Evolutionary conservation across 345 rosid species (phyloP), one percentile per base, ranked within the genome.

Genomic region (Durio zibethinus): DNA sequence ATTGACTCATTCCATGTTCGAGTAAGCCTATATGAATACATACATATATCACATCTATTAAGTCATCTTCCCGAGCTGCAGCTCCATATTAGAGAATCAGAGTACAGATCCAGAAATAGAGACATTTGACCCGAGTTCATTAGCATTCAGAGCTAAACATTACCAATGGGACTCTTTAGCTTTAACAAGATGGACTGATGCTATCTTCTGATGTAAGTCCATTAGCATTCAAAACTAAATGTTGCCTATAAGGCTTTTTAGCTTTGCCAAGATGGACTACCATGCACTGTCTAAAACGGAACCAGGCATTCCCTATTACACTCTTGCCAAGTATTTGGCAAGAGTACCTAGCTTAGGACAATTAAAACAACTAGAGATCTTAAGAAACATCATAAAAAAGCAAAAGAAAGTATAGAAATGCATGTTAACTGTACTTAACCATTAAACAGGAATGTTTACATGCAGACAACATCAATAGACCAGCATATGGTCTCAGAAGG

Each of bases 221-320:
- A 83, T 83, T 86, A 74, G 84, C 88, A 86, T 86, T 84, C 87
- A 88, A 86, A 86, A 75, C 85, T 73, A 78, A 81, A 66, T 75
- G 82, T 84, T 65, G 71, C 72, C 84, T 4, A 12, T 7, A 40
- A 31, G 84, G 63, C 80, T 72, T 65, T 60, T 65, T 64, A 80
- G 87, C 86, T 80, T 82, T 77, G 80, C 82, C 77, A 40, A 59
- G 66, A 59, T 74, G 54, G 68, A 74, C 77, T 57, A 18, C 9
- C 42, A 47, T 2, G 23, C 9, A 4, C 35, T 3, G 4, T 18
- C 10, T 63, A 33, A 63, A 16, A 63, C 1, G 10, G 1, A 33
- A 16, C 2, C 25, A 63, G 25, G 68, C 68, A 16, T 35, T 63
- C 23, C 68, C 21, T 35, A 7, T 16, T 16, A 18, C 27, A n/a